Base-by-base conservation (phyloP, 1,284 basidiomycete genomes). In the Retiboletus fuscus region DNA sequence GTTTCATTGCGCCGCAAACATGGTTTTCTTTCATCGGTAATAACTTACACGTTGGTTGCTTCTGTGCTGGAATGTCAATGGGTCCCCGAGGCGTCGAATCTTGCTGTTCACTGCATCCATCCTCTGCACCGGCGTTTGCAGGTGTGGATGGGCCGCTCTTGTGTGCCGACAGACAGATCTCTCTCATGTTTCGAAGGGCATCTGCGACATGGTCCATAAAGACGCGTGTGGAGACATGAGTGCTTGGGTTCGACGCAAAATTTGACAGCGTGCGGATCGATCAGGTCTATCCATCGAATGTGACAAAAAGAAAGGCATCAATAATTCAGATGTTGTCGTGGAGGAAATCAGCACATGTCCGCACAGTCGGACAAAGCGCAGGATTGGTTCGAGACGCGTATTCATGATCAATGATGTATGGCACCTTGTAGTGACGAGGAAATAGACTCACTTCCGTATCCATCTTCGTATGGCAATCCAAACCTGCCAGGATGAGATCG, bases 241-340 rank as follows among this genome's bases (percentile, higher is more conserved):
- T 88, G 85, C 83, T 99, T 99, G 68, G 93, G 95, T 84, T 99
- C 97, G 80, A 98, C 92, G 4, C 97, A 97, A 84, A 98, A 97
- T 84, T 97, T 98, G 83, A 99, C 89, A 73, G 92, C 85, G 67
- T 92, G 85, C 24, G 92, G 89, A 24, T 92, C 96, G 69, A 94
- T 91, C 73, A 98, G 88, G 82, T 99, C 96, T 97, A 73, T 43
- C 61, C 68, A 49, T 49, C 47, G 47, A n/a, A 49, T 49, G 10
- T 12, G 47, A 49, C 47, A 49, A 18, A 8, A n/a, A n/a, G n/a
- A 39, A 39, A 39, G 34, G 34, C 34, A 8, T 39, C 7, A 8
- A 10, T 39, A 39, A 39, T 39, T 46, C 5, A 11, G 44, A 46
- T 46, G 44, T 46, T 63, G 77, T 41, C 49, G 16, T 11, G 26